Evolutionary conservation across 116 monocot genomes (phyloP), one percentile per base, ranked within the genome.

Genomic region (Dioscorea cayenensis): DNA sequence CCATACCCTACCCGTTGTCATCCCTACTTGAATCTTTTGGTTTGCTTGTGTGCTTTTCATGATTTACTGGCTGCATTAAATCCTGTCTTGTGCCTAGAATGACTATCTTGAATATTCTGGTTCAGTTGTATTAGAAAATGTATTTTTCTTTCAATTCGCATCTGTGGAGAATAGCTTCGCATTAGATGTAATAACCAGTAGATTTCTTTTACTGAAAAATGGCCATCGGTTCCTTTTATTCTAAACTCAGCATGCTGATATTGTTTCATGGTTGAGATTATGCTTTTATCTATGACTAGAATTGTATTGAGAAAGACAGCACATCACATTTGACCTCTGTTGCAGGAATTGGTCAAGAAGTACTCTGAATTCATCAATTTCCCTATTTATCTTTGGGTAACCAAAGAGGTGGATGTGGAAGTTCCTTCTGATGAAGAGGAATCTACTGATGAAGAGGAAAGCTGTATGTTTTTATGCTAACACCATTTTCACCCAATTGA

Each of bases 361-460:
- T 99, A 99, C 77, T 99, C 97, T 60, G 90, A 93, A 61, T 99
- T 99, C 49, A 99, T 99, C 76, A 99, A 99, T 71, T 99, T 99
- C 77, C 97, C 97, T 29, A 99, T 99, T 28, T 86, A 85, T 76
- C 85, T 99, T 19, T 99, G 97, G 97, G 85, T 89, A 65, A 99
- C 74, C 83, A 99, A 99, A 84, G 93, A 99, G 73, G 79, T 93
- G 7, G 93, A 99, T 84, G 89, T 99, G 16, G 97, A 99, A 85
- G 91, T 91, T 66, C 90, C 94, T 51, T 67, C 90, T 63, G 94
- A 97, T 83, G 97, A 89, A 78, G 90, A 87, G 51, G 89, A 91
- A 66, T 79, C 89, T 52, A 80, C 29, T 60, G 89, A 89, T 1
- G 95, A 92, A 59, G 96, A 88, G 68, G 85, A 90, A 72, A 71